Conservation (phyloP, 2,329 filamentous ascomycete genomes). For the Lachnellula subtilissima region DNA sequence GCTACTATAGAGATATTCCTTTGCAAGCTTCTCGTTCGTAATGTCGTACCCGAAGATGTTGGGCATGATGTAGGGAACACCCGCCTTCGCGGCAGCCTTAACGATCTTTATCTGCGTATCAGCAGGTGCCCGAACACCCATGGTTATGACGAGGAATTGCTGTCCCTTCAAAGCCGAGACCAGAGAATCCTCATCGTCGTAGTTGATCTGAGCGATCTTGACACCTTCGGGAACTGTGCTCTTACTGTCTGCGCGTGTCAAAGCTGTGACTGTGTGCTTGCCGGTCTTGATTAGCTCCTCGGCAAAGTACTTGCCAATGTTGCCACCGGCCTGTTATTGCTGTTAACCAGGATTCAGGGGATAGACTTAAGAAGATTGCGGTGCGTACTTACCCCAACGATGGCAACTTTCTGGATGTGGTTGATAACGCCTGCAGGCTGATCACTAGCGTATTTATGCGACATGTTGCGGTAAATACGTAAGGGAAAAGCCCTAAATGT, state of each 20-base stretch:
- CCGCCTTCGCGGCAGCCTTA: constrained; percentile 49
- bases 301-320: constrained; percentile 36
- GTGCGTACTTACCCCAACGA: constrained; percentile 41
- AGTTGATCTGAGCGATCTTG: constrained; percentile 39
- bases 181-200: constrained; percentile 40
- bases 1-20: constrained; percentile 23
- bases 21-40: constrained; percentile 14
- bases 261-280: constrained; percentile 44
- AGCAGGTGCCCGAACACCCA: constrained; percentile 38
- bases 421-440: constrained; percentile 29
- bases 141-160: constrained; percentile 52
- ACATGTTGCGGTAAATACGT: constrained; percentile 1
- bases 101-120: constrained; percentile 47
- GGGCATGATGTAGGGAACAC: constrained; percentile 51
- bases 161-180: constrained; percentile 47
- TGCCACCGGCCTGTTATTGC: constrained; percentile 31
- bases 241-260: constrained; percentile 42
- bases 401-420: constrained; percentile 40
- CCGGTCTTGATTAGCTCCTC: constrained; percentile 29
- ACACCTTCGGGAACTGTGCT: constrained; percentile 37
- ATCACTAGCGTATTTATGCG: constrained; percentile 14
- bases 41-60: constrained; percentile 40
- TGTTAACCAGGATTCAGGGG: neutral
- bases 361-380: neutral
- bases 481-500: neutral